Evolutionary conservation across 305 asterid genomes (phyloP).

Genomic region (Striga hermonthica): DNA sequence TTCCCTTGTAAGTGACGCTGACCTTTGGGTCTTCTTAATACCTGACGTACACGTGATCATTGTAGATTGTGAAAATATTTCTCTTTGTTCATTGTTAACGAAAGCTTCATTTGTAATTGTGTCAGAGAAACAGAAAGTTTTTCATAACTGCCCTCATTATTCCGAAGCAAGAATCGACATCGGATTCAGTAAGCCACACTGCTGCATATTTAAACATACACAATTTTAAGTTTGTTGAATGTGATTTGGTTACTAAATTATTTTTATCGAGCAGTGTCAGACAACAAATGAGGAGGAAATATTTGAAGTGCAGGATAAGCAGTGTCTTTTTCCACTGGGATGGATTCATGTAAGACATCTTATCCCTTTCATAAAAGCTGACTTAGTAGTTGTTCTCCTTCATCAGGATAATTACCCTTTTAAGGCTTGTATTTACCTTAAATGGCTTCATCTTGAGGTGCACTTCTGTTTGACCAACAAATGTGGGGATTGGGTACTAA

Average conservation of each 20-base stretch:
- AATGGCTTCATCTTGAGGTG: too few species aligned
- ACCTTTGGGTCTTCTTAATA: conserved; percentile 19
- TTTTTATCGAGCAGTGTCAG: conserved; percentile 65
- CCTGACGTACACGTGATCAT: conserved; percentile 29
- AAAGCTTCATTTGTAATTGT: conserved; percentile 29
- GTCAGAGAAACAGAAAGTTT: conserved; percentile 78
- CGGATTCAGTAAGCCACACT: conserved; percentile 71
- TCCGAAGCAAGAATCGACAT: conserved; percentile 96
- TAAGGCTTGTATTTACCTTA: too few species aligned
- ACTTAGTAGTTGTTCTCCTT: not conserved
- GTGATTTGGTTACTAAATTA: conserved; percentile 33
- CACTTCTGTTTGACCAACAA: too few species aligned
- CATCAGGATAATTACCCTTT: not conserved
- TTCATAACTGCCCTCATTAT: conserved; percentile 86
- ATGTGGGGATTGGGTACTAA: too few species aligned
- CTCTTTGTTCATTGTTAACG: not conserved
- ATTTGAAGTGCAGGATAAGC: conserved; percentile 97
- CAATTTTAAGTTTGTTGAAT: conserved; percentile 4
- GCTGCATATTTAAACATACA: conserved; percentile 8
- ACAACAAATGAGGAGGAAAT: conserved; percentile 95
- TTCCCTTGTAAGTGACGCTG: conserved; percentile 65
- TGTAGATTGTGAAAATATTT: conserved; percentile 24
- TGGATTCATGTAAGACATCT: conserved; percentile 88
- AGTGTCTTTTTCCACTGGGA: conserved; percentile 78
- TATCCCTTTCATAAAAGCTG: not conserved